Percentiles rank a stretch among this genome's conserved stretches.
Evolutionary conservation across 345 rosid species (phyloP).

Genomic region (Pseudoturritis turrita): DNA sequence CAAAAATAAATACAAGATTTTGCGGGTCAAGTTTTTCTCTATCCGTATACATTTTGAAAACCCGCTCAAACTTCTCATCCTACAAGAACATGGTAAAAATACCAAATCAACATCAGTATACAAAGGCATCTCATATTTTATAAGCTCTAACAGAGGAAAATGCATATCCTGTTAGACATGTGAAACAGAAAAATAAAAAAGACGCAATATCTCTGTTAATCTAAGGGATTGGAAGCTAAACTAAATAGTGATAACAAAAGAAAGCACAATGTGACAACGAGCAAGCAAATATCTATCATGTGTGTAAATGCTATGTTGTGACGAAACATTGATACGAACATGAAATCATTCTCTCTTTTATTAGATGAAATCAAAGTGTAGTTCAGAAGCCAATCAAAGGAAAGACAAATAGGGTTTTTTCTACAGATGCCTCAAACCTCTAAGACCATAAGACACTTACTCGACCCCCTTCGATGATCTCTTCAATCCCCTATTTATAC

Average conservation of each 20-base stretch:
- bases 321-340: background rate
- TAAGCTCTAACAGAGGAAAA: background rate
- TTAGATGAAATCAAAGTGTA: background rate
- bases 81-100: conserved; percentile 22
- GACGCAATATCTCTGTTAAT: background rate
- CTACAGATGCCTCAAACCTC: background rate
- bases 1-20: conserved; percentile 63
- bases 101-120: conserved; percentile 1
- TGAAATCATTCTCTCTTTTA: background rate
- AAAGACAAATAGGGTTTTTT: background rate
- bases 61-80: conserved; percentile 88
- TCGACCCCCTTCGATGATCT: background rate
- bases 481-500: background rate
- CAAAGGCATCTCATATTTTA: background rate
- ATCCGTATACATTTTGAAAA: conserved; percentile 68
- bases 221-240: background rate
- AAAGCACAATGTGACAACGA: background rate
- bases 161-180: background rate
- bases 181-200: background rate
- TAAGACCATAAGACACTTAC: background rate
- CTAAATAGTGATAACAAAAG: background rate
- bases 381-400: background rate
- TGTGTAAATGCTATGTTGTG: background rate
- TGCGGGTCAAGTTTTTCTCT: conserved; percentile 46
- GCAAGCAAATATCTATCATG: background rate